A percentile compares a stretch with the other conserved stretches of the same genome.
Conservation (phyloP, 1,139 yeast species). For the Debaryomyces psychrophilus region DNA sequence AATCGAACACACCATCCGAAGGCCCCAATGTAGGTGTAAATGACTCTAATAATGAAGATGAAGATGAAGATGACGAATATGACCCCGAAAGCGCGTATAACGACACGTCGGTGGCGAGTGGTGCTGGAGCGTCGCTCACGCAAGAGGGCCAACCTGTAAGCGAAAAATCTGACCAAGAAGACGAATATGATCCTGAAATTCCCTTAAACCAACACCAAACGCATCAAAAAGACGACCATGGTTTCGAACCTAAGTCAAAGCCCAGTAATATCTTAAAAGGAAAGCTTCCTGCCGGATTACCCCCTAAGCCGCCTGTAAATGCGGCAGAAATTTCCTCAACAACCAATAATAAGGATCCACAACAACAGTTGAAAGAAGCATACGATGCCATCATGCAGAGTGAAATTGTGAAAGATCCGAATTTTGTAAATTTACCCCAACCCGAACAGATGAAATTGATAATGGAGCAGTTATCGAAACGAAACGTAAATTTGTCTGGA, state of each 20-base stretch:
- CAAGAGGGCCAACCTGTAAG: background rate
- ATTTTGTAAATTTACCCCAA: constrained; percentile 33
- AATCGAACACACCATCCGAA: background rate
- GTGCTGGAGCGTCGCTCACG: background rate
- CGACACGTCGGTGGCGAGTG: constrained; percentile 1
- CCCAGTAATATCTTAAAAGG: constrained; percentile 10
- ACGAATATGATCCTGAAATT: constrained; percentile 29
- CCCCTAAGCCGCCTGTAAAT: constrained; percentile 36
- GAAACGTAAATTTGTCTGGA: constrained; percentile 28
- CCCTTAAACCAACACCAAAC: constrained; percentile 11
- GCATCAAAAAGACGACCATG: constrained; percentile 8
- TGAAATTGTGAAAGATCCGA: constrained; percentile 35
- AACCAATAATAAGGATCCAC: constrained; percentile 12
- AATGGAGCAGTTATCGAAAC: constrained; percentile 30
- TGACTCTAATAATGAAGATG: constrained; percentile 2
- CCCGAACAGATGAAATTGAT: constrained; percentile 38
- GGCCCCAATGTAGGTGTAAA: constrained; percentile 1
- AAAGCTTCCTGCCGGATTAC: constrained; percentile 25
- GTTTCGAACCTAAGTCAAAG: constrained; percentile 13
- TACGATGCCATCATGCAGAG: constrained; percentile 40
- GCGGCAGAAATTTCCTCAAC: constrained; percentile 19
- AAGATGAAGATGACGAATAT: constrained; percentile 3
- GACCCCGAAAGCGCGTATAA: constrained; percentile 9
- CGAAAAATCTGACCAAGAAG: constrained; percentile 15
- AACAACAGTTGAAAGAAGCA: constrained; percentile 30